Percentiles rank a stretch among this genome's conserved stretches.
These are phyloP conservation scores for Neurospora sp. DNA, from an alignment of 495 filamentous ascomycete species.

Conservation along the genomic window DNA sequence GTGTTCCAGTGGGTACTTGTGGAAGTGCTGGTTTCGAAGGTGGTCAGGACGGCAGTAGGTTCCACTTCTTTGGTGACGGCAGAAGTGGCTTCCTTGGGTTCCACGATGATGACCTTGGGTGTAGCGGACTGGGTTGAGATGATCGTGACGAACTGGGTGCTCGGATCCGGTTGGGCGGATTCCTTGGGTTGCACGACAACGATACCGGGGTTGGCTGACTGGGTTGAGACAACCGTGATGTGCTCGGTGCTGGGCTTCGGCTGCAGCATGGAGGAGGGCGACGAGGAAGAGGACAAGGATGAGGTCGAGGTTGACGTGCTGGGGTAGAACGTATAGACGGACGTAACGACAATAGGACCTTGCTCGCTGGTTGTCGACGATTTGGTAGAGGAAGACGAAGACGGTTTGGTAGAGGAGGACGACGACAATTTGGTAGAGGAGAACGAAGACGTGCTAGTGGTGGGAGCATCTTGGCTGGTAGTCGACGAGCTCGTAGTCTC, in stretches of 20 bases:
- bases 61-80: background rate
- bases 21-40: background rate
- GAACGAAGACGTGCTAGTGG: background rate
- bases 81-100: background rate
- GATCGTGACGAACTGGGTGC: background rate
- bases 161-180: background rate
- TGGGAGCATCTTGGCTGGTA: too few species aligned
- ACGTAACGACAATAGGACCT: background rate
- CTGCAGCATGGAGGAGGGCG: background rate
- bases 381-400: background rate
- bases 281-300: background rate
- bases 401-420: background rate
- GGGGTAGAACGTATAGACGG: background rate
- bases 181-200: background rate
- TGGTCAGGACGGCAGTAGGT: background rate
- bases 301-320: background rate
- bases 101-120: background rate
- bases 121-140: background rate
- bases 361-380: background rate
- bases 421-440: background rate
- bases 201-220: background rate
- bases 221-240: background rate
- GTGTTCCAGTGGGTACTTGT: background rate
- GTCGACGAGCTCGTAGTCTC: background rate
- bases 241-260: background rate